phyloP scores from a whole-genome alignment of 139 green algal species.

The Asterochloris sp. region DNA sequence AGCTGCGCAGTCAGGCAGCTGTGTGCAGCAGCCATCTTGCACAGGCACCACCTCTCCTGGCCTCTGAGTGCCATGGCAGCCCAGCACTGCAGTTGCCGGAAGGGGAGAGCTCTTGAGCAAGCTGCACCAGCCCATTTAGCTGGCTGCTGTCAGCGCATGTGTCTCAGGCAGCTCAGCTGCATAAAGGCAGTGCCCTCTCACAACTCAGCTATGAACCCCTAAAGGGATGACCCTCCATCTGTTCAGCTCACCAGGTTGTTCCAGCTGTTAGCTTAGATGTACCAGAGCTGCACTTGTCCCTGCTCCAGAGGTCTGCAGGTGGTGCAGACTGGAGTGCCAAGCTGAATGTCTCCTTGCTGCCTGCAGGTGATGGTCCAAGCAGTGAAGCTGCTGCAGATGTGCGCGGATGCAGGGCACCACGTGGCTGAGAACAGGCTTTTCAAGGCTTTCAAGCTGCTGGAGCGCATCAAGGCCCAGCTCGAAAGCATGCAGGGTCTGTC shows the following conservation, averaged over 20 bases:
- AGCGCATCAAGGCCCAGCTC: constrained; percentile 25
- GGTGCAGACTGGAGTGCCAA: not conserved
- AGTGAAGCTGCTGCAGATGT: constrained; percentile 47
- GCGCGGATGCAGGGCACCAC: constrained; percentile 29
- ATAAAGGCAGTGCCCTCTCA: not conserved
- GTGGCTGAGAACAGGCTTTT: constrained; percentile 49
- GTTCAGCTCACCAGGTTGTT: not conserved
- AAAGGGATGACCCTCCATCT: not conserved
- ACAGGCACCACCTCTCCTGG: too few species aligned
- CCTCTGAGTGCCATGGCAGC: too few species aligned
- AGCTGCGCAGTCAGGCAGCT: not conserved
- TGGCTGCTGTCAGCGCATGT: too few species aligned
- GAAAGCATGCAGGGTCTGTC: not conserved
- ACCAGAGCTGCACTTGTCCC: not conserved
- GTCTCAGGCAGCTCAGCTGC: too few species aligned
- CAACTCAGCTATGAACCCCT: not conserved
- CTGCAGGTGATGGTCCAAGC: constrained; percentile 35
- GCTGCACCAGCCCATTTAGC: too few species aligned
- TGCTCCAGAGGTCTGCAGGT: not conserved
- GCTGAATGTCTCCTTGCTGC: constrained; percentile 26
- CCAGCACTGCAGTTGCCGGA: too few species aligned
- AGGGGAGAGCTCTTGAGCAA: too few species aligned
- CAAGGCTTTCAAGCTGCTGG: constrained; percentile 49
- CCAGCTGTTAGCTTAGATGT: not conserved
- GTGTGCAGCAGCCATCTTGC: too few species aligned